Evolutionary conservation across 768 basidiomycete species (phyloP).

Genomic region (Lentinula detonsa): DNA sequence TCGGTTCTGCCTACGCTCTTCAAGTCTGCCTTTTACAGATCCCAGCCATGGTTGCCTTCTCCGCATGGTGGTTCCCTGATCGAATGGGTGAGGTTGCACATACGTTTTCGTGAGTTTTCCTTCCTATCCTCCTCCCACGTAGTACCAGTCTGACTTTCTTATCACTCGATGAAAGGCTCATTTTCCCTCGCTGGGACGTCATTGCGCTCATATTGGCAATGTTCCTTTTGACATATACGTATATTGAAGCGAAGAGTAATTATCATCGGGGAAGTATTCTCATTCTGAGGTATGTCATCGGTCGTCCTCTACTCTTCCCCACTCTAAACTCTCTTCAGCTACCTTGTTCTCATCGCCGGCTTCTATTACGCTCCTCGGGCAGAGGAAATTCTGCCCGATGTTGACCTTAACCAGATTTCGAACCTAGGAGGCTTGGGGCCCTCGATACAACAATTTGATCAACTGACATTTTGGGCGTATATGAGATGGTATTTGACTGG

Average conservation of each 20-base stretch:
- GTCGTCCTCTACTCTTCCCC: neutral
- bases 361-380: constrained; percentile 85
- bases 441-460: constrained; percentile 25
- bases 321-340: constrained; percentile 39
- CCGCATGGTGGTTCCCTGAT: constrained; percentile 87
- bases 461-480: constrained; percentile 32
- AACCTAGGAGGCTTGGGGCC: neutral
- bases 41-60: constrained; percentile 98
- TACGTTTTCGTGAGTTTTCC: constrained; percentile 80
- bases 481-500: neutral
- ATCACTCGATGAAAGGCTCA: constrained; percentile 42
- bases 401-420: constrained; percentile 20
- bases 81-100: constrained; percentile 82
- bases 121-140: neutral
- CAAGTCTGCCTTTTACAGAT: constrained; percentile 98
- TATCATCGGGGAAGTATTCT: constrained; percentile 97
- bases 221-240: constrained; percentile 97
- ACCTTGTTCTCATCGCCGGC: constrained; percentile 84
- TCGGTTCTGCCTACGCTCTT: constrained; percentile 96
- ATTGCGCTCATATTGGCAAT: constrained; percentile 92
- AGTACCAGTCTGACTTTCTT: neutral
- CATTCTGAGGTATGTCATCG: constrained; percentile 68
- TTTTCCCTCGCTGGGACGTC: constrained; percentile 98
- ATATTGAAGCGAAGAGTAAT: constrained; percentile 98
- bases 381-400: constrained; percentile 28